Evolutionary conservation across 202 grass and related monocot species (phyloP).

Genomic region (Brachypodium distachyon): DNA sequence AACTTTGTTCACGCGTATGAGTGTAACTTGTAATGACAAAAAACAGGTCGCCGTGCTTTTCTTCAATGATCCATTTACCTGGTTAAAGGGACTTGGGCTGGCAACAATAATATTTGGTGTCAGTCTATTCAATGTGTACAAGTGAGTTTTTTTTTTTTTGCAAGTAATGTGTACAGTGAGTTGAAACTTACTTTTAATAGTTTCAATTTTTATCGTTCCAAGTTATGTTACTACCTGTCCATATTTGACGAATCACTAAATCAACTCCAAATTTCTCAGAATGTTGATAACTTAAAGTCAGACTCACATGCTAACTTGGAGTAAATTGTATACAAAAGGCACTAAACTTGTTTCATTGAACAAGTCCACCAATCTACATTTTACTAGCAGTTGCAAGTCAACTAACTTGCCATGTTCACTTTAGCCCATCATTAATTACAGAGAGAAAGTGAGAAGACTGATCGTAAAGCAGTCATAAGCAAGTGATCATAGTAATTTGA

Average conservation of each 20-base stretch:
- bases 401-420: background rate
- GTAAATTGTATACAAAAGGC: background rate
- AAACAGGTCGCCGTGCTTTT: slow-evolving; percentile 91
- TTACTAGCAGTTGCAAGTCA: background rate
- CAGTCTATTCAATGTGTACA: slow-evolving; percentile 89
- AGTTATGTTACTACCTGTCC: background rate
- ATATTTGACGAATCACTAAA: background rate
- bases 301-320: background rate
- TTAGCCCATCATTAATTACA: background rate
- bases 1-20: slow-evolving; percentile 5
- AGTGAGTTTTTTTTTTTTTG: no score
- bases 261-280: slow-evolving; percentile 1
- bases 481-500: background rate
- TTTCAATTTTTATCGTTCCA: slow-evolving; percentile 5
- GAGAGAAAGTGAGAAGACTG: background rate
- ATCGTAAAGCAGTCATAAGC: background rate
- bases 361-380: background rate
- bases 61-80: slow-evolving; percentile 93
- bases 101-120: slow-evolving; percentile 72
- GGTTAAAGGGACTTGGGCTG: slow-evolving; percentile 84
- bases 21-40: slow-evolving; percentile 2
- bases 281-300: background rate
- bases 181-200: no score
- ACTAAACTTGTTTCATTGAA: background rate
- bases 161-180: no score